These are phyloP conservation scores for Nemania diffusa DNA, from an alignment of 2,329 filamentous ascomycete species.

Conservation along the genomic window DNA sequence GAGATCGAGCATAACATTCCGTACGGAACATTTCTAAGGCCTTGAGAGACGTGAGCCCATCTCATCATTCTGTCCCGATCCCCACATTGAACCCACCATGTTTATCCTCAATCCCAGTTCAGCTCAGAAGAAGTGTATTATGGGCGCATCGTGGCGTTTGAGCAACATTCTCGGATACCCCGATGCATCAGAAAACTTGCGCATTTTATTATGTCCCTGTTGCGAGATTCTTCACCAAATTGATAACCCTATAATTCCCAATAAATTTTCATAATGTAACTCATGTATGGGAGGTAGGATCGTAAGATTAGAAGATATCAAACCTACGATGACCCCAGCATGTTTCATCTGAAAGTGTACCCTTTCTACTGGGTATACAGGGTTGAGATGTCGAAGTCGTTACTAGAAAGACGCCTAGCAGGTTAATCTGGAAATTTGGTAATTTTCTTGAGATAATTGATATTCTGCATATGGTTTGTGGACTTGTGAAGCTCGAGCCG, in stretches of 20 bases:
- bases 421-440: background rate
- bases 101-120: background rate
- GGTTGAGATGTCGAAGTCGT: no score
- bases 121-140: background rate
- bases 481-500: background rate
- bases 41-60: background rate
- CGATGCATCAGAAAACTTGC: background rate
- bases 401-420: background rate
- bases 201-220: background rate
- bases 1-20: background rate
- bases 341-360: background rate
- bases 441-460: no score
- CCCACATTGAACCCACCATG: background rate
- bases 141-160: slow-evolving; percentile 15
- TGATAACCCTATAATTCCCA: background rate
- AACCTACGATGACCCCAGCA: no score
- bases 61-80: background rate
- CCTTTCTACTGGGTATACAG: no score
- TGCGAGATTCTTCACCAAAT: background rate
- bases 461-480: no score
- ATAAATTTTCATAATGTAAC: background rate
- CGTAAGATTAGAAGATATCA: background rate
- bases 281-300: background rate
- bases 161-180: slow-evolving; percentile 11
- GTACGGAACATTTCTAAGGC: background rate